Evolutionary conservation across 306 rosid genomes (phyloP), one percentile per base, ranked within the genome.

Genomic region (Dalbergia cultrata): DNA sequence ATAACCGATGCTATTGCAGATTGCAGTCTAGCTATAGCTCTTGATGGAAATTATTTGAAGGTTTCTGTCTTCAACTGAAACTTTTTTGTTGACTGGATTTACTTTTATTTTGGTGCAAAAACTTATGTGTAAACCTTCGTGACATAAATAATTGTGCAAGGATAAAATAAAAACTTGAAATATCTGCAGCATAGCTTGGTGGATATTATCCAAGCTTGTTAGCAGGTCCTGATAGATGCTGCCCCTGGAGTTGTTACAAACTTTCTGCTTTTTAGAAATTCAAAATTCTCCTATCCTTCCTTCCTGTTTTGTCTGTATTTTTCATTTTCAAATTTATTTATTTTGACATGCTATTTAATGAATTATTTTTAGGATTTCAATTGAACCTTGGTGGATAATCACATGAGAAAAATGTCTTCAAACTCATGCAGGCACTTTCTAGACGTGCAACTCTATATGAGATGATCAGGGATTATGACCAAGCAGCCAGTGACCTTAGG

Each of bases 1-100:
- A 89, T 93, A 61, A 89, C 88, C 6, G 97, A 95, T 84, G 99
- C 97, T 66, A 89, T 93, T 81, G 94, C 99, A 10, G 99, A 95
- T 87, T 95, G 98, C 87, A 88, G 93, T 87, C 89, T 92, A 63
- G 93, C 99, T 79, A 93, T 95, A 81, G 99, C 99, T 74, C 98
- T 95, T 80, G 99, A 95, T 80, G 88, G 91, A 86, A 91, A 85
- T 70, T 95, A 93, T 88, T 69, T 89, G 68, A 93, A 95, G 97
- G 99, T 95, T 68, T 79, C 72, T 57, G 35, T 81, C 74, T 86
- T 84, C 11, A 80, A 79, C 88, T 58, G 57, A 47, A 52, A 49
- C 71, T 58, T 58, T 39, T 59, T 16, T 13, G 41, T 57, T 72
- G 33, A 16, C 31, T 56, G 52, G 35, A 22, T 54, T 41, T 8